Base-by-base conservation (phyloP, 495 filamentous ascomycete species). In the Tuber magnatum region DNA sequence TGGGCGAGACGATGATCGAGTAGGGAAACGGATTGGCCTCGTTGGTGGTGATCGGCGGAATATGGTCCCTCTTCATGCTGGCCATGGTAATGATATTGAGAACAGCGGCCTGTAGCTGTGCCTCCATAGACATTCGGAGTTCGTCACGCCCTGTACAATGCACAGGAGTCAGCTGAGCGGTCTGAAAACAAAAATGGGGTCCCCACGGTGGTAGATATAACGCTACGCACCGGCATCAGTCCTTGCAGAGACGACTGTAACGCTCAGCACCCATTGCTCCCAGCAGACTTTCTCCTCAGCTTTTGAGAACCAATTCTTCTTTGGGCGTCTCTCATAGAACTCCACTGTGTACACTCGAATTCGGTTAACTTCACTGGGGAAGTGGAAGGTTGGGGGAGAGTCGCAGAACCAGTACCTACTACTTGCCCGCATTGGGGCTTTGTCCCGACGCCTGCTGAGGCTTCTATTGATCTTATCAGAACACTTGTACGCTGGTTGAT, bases 11-110 rank as follows among this genome's bases (percentile, higher is more conserved):
- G 38, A 92, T 87, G 82, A 99, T 97, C 76, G 92, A 89, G 83
- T 97, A 98, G 6, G 95, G 94, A 82, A 99, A 99, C 0, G 96
- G 94, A 81, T 98, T 98, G 69, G 90, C 86, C 43, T 97, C 94
- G 80, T 89, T 94, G 12, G 92, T 94, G 39, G 93, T 97, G 75
- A 99, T 98, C 70, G 95, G 96, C 42, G 95, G 95, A 80, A 99
- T 97, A 84, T 99, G 95, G 81, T 97, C 93, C 83, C 96, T 97
- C 80, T 97, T 92, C 20, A 87, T 84, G 83, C 97, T 97, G 76
- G 92, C 95, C 43, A 90, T 90, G 69, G 88, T 89, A 35, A 97
- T 87, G 77, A 97, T 93, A 82, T 97, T 97, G 85, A 97, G 87
- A 68, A 93, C 90, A 4, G 93, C 90, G 75, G 92, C 92, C 43